Evolutionary conservation across 192 early-diverging fungal species (phyloP).

Genomic region (Entomortierella beljakovae): DNA sequence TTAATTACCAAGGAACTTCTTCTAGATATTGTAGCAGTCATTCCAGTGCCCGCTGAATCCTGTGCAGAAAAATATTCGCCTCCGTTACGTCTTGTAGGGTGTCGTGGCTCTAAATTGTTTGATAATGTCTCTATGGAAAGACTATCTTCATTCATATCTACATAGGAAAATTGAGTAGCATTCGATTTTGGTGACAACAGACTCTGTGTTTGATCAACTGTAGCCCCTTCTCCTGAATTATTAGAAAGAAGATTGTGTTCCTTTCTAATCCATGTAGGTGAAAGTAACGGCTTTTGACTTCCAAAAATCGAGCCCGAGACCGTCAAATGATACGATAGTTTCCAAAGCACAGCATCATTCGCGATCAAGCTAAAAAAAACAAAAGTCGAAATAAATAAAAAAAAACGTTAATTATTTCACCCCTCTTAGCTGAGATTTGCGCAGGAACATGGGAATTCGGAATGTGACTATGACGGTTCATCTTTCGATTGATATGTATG

Average conservation of each 20-base stretch:
- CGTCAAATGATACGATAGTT: constrained; percentile 29
- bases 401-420: not conserved
- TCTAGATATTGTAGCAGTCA: not conserved
- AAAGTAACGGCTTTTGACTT: constrained; percentile 16
- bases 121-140: not conserved
- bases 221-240: not conserved
- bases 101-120: not conserved
- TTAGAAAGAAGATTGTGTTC: not conserved
- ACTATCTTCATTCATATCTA: constrained; percentile 11
- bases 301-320: constrained; percentile 50
- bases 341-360: constrained; percentile 40
- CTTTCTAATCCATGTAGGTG: constrained; percentile 16
- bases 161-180: not conserved
- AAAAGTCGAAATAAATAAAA: not conserved
- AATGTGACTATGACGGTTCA: not conserved
- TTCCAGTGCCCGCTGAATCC: not conserved
- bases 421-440: not conserved
- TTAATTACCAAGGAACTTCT: not conserved
- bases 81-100: not conserved
- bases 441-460: constrained; percentile 12
- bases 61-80: not conserved
- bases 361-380: constrained; percentile 23
- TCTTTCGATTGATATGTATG: not conserved
- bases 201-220: not conserved
- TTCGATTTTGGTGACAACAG: not conserved